Base-by-base conservation (phyloP, 2,329 filamentous ascomycete species). In the Xylariaceae sp. region DNA sequence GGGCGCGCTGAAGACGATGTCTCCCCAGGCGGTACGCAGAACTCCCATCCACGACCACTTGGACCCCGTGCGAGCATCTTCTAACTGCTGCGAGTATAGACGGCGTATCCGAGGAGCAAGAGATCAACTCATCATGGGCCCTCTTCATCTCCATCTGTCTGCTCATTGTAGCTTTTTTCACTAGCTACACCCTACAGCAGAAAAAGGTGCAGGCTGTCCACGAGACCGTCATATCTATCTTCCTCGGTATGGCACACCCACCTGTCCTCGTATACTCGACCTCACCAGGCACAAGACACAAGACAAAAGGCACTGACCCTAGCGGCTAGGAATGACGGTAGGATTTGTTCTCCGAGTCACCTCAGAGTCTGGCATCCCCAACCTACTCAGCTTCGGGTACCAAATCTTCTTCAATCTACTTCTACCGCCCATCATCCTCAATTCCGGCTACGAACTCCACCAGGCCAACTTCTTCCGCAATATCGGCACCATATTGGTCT, bases 331-430 rank as follows among this genome's bases (percentile, higher is more conserved):
- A 63, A 97, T 97, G 94, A 86, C 90, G 51, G 90, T 99, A 53
- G 94, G 94, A 6, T 76, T 99, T 61, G 81, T 95, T 52, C 83
- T 99, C 51, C 83, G 94, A 64, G 75, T 96, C 55, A 89, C 84
- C 39, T 85, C 87, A 45, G 86, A 87, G 58, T 86, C 89, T 55
- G 89, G 87, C 55, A 90, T 99, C 62, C 86, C 91, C 68, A 88
- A 89, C 66, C 85, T 89, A 57, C 90, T 99, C 65, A 95, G 87
- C 70, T 99, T 99, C 76, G 88, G 97, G 74, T 96, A 96, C 68
- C 91, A 97, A 67, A 96, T 97, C 76, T 99, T 99, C 78, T 99
- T 99, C 78, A 99, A 99, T 70, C 82, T 99, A 41, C 82, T 99
- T 11, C 87, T 99, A n/a, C 94, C 94, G 35, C 94, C 94, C 49